Percentiles rank a stretch among this genome's conserved stretches.
Conservation (phyloP, 805 yeast genomes). For the Saturnispora gosingensis region DNA sequence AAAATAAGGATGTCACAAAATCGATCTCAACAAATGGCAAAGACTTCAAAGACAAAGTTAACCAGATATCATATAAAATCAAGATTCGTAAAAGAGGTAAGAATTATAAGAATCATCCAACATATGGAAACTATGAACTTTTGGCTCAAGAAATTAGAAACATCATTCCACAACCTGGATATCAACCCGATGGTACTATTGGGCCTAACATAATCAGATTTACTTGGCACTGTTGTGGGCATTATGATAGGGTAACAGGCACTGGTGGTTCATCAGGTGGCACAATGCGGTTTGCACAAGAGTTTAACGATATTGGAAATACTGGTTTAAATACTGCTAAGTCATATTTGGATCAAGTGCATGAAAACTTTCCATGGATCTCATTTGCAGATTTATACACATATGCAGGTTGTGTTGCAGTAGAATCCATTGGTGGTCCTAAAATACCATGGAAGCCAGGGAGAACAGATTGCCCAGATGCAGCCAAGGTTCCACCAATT, state of each 20-base stretch:
- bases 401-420: conserved; percentile 67
- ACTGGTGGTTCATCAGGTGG: conserved; percentile 68
- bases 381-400: conserved; percentile 76
- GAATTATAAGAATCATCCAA: conserved; percentile 16
- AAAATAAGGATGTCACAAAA: background rate
- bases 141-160: conserved; percentile 31
- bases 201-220: conserved; percentile 75
- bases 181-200: conserved; percentile 53
- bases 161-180: conserved; percentile 29
- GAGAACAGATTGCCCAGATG: conserved; percentile 48
- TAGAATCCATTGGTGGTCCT: conserved; percentile 76
- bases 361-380: conserved; percentile 56
- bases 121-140: conserved; percentile 24
- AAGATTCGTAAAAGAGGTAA: conserved; percentile 21
- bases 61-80: conserved; percentile 20
- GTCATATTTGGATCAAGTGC: conserved; percentile 46
- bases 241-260: conserved; percentile 47
- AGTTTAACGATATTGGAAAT: conserved; percentile 50
- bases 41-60: background rate
- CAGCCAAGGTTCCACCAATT: conserved; percentile 46
- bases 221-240: conserved; percentile 87
- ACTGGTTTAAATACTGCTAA: conserved; percentile 54
- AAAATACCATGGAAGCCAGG: conserved; percentile 78
- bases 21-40: background rate
- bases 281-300: conserved; percentile 48